Evolutionary conservation across 2,329 filamentous ascomycete species (phyloP).

Genomic region (Trichoderma koningiopsis): DNA sequence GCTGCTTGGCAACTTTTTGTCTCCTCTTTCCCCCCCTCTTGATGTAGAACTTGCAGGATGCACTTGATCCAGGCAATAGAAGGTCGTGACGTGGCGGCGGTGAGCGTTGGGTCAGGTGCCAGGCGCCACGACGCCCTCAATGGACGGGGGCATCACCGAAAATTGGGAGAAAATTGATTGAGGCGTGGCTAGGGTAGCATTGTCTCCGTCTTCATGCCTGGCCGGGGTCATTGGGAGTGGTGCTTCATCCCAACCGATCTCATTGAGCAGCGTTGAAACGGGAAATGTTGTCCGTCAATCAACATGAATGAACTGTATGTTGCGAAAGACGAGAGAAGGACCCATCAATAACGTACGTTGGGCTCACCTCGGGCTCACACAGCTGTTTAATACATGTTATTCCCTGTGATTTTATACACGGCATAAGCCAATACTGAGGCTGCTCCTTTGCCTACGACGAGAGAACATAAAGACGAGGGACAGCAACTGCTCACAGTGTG

Average conservation of each 20-base stretch:
- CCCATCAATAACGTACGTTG: neutral
- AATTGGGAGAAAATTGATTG: conserved; percentile 9
- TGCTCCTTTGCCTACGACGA: neutral
- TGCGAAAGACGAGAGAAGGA: neutral
- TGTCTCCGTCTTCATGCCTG: conserved; percentile 20
- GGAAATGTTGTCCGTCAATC: neutral
- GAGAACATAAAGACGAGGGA: neutral
- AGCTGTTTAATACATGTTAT: neutral
- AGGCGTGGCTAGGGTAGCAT: conserved; percentile 21
- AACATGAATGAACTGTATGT: neutral
- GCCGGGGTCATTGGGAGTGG: conserved; percentile 8
- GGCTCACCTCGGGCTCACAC: neutral
- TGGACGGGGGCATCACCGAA: conserved; percentile 8
- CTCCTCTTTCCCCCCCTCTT: conserved; percentile 14
- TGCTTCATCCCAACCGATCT: conserved; percentile 3
- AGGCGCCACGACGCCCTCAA: conserved; percentile 19
- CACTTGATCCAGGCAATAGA: conserved; percentile 13
- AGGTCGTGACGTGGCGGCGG: conserved; percentile 26
- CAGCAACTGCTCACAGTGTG: neutral
- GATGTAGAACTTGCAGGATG: conserved; percentile 4
- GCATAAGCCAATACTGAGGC: neutral
- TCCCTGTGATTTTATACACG: neutral
- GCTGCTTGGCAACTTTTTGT: neutral
- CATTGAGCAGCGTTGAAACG: neutral
- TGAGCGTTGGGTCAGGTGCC: conserved; percentile 20